Evolutionary conservation across 2,329 filamentous ascomycete species (phyloP).

Genomic region (Grosmannia clavigera): DNA sequence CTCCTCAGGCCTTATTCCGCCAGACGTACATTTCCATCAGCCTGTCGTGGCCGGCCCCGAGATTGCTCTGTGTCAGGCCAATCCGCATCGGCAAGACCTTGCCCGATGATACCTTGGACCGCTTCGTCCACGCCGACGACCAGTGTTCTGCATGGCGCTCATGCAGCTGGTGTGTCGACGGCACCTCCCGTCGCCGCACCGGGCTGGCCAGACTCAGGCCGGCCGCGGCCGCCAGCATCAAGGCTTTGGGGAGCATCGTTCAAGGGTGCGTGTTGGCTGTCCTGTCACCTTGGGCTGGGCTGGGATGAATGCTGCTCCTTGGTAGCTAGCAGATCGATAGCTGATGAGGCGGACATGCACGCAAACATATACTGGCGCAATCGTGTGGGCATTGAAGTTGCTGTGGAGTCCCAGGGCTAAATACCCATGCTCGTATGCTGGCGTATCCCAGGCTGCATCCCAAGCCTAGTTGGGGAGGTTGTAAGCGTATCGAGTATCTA

Average conservation of each 20-base stretch:
- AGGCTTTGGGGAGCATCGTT: constrained; percentile 1
- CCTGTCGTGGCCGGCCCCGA: constrained; percentile 16
- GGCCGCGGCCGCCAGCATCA: background rate
- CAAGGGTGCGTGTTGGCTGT: background rate
- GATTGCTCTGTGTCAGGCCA: constrained; percentile 14
- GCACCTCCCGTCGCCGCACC: background rate
- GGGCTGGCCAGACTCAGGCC: constrained; percentile 2
- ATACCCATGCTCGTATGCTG: background rate
- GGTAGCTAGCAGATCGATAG: background rate
- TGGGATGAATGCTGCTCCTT: background rate
- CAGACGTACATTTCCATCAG: constrained; percentile 17
- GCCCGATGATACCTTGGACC: constrained; percentile 12
- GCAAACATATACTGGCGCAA: background rate
- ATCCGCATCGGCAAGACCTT: constrained; percentile 10
- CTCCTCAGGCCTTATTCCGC: too few species aligned
- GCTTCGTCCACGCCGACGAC: constrained; percentile 16
- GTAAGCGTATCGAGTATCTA: background rate
- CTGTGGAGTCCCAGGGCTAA: background rate
- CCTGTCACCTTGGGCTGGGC: background rate
- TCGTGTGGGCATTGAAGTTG: background rate
- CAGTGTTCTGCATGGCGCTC: constrained; percentile 17
- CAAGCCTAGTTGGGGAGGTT: background rate
- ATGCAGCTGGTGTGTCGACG: constrained; percentile 10
- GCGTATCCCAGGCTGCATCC: background rate
- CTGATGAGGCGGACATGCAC: background rate